These are phyloP conservation scores for Yamadazyma blattariae DNA, from an alignment of 1,139 yeast species.

Conservation along the genomic window DNA sequence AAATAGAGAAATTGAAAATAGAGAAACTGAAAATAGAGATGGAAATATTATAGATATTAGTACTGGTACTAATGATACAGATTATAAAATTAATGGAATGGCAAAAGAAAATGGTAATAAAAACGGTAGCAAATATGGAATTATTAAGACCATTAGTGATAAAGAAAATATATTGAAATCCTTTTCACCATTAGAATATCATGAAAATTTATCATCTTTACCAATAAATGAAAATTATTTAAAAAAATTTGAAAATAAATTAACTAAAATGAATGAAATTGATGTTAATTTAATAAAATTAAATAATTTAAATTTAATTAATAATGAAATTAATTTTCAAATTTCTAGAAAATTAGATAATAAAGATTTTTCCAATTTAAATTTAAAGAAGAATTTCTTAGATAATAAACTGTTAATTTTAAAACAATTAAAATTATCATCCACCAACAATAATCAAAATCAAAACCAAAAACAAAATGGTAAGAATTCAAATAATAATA, in stretches of 20 bases:
- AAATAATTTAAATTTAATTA: constrained; percentile 15
- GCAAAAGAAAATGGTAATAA: too few species aligned
- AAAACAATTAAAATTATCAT: constrained; percentile 9
- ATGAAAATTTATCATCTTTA: constrained; percentile 1
- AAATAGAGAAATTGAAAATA: too few species aligned
- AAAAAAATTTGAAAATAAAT: constrained; percentile 22
- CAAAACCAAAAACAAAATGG: too few species aligned
- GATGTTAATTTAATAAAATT: constrained; percentile 23
- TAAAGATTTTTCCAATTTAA: constrained; percentile 33
- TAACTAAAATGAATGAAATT: constrained; percentile 25
- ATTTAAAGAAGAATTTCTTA: constrained; percentile 30
- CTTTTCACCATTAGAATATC: constrained; percentile 5
- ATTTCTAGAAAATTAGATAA: neutral
- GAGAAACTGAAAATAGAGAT: too few species aligned
- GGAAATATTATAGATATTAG: neutral
- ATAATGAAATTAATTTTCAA: constrained; percentile 15
- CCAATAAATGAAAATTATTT: constrained; percentile 9
- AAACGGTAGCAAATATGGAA: too few species aligned
- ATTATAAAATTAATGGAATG: too few species aligned
- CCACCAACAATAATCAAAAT: too few species aligned
- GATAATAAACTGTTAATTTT: constrained; percentile 16
- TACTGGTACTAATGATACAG: too few species aligned
- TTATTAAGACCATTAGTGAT: too few species aligned
- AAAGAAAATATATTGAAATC: constrained; percentile 3
- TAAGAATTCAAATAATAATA: too few species aligned